Evolutionary conservation across 768 basidiomycete species (phyloP), one percentile per base, ranked within the genome.

Genomic region (Tricholoma hemisulphureum): DNA sequence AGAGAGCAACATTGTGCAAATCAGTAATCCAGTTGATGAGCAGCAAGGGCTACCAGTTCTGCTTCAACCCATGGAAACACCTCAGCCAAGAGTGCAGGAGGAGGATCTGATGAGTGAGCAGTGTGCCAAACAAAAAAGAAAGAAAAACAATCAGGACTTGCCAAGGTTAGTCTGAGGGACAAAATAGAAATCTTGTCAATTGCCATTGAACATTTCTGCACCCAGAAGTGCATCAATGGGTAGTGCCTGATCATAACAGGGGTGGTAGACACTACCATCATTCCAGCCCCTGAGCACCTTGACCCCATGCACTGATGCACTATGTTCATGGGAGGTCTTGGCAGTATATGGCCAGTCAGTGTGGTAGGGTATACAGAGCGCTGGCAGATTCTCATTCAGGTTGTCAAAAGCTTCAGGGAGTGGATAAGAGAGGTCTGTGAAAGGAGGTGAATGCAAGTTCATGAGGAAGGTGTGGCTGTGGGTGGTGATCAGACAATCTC

Each of bases 181-280:
- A n/a, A 55, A 55, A 57, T 70, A 69, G 20, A 60, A 35, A 28
- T 71, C 68, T 5, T 64, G 70, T 34, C 54, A 39, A 2, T 39
- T 32, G 13, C 50, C 67, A 57, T 69, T 68, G 58, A 66, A 71
- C 59, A 61, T 63, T 0, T 61, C 69, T 4, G 66, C 63, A 14
- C 64, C 67, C 1, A 73, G 58, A 18, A 71, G 31, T 2, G 69
- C 70, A 49, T 67, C 62, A 21, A 65, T 16, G 1, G 68, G 71
- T 6, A 69, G 54, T 0, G 58, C 55, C 9, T 59, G 50, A 43
- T 74, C 67, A 55, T 74, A 74, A 32, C 62, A 60, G 2, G 35
- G 23, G 1, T 51, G 53, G 37, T 67, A 68, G 1, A 62, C 24
- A 62, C 67, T 6, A 14, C 49, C 49, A 11, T 60, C 50, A 37